Evolutionary conservation across 805 yeast species (phyloP).

Genomic region (Ogataea trehalophila): DNA sequence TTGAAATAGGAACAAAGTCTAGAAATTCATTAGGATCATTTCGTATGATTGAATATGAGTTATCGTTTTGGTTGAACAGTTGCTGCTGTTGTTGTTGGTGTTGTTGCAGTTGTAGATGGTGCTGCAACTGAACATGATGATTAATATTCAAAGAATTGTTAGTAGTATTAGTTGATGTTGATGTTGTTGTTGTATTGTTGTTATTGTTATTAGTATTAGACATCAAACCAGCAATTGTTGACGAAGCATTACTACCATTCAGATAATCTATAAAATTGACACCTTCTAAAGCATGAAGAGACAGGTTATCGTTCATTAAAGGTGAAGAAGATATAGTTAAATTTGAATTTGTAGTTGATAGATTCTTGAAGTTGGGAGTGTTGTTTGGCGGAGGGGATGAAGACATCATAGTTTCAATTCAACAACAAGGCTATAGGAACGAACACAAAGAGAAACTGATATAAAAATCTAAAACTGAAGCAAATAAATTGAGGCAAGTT

Average conservation of each 20-base stretch:
- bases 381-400: conserved; percentile 30
- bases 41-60: neutral
- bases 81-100: conserved; percentile 1
- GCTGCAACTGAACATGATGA: neutral
- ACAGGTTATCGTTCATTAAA: conserved; percentile 15
- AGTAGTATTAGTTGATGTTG: neutral
- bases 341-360: conserved; percentile 12
- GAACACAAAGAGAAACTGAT: neutral
- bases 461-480: neutral
- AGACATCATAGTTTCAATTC: conserved; percentile 27
- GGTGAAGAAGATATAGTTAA: conserved; percentile 22
- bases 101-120: conserved; percentile 1
- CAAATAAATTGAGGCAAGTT: neutral
- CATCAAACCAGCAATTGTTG: neutral
- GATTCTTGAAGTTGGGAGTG: conserved; percentile 13
- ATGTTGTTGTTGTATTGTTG: too few relatives aligned
- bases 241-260: neutral
- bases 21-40: conserved; percentile 11
- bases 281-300: conserved; percentile 16
- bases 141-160: too few relatives aligned
- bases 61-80: conserved; percentile 1
- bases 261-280: conserved; percentile 9
- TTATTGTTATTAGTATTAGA: conserved; percentile 2
- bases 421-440: neutral
- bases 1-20: conserved; percentile 28